Evolutionary conservation across 768 basidiomycete genomes (phyloP).

Genomic region (Paxillus involutus): DNA sequence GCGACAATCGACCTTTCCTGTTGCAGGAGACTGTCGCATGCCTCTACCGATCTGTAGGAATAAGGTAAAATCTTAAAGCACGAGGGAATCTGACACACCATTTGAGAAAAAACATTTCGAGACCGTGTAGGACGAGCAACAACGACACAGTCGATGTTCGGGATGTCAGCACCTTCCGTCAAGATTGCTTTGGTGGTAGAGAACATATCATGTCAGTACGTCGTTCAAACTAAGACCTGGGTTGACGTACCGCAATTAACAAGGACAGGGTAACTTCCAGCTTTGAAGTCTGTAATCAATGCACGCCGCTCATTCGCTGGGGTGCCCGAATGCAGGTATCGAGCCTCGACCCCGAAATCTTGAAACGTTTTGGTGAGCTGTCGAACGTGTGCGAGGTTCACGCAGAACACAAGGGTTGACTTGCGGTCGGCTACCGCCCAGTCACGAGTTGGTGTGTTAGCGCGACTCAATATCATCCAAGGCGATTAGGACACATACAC

Average conservation of each 20-base stretch:
- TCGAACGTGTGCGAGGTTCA: constrained; percentile 78
- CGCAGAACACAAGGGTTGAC: constrained; percentile 92
- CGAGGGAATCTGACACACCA: constrained; percentile 50
- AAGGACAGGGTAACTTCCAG: constrained; percentile 78
- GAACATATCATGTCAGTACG: not conserved
- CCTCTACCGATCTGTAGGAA: constrained; percentile 82
- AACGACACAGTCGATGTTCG: constrained; percentile 89
- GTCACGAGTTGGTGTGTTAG: not conserved
- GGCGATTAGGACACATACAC: constrained; percentile 42
- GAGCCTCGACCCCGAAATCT: constrained; percentile 77
- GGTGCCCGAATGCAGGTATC: constrained; percentile 74
- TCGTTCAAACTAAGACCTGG: not conserved
- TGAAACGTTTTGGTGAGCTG: constrained; percentile 74
- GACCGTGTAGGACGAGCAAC: constrained; percentile 89
- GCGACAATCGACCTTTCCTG: constrained; percentile 80
- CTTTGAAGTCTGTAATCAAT: constrained; percentile 65
- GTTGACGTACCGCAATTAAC: constrained; percentile 79
- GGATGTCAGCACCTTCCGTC: constrained; percentile 94
- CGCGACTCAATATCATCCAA: constrained; percentile 4
- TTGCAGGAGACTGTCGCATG: constrained; percentile 79
- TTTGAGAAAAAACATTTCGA: constrained; percentile 87
- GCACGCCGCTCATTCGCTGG: constrained; percentile 60
- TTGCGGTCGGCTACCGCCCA: constrained; percentile 52
- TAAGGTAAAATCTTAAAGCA: not conserved
- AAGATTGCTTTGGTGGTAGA: constrained; percentile 56